phyloP scores from a whole-genome alignment of 2,329 filamentous ascomycete species.

The Talaromyces sp. region DNA sequence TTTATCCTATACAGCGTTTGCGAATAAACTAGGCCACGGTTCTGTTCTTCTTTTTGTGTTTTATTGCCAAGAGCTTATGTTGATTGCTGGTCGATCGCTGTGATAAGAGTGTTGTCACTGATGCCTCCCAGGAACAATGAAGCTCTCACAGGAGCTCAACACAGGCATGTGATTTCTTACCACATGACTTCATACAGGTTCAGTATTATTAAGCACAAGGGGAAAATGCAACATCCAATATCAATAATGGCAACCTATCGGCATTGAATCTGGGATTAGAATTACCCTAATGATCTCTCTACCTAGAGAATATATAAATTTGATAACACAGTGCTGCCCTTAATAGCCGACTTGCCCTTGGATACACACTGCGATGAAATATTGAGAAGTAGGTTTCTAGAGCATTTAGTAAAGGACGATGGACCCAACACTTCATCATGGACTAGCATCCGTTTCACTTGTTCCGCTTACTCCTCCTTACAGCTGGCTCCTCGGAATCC shows the following conservation, averaged over 20 bases:
- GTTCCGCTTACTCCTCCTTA: constrained; percentile 15
- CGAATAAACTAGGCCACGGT: not conserved
- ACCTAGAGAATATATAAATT: not conserved
- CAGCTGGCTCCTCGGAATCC: constrained; percentile 20
- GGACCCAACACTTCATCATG: not conserved
- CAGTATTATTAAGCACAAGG: no score
- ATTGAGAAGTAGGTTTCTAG: not conserved
- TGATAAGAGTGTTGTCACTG: no score
- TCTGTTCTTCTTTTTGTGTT: not conserved
- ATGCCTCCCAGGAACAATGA: no score
- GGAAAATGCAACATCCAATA: not conserved
- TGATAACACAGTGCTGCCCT: not conserved
- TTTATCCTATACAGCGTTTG: not conserved
- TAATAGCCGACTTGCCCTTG: not conserved
- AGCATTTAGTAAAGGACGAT: not conserved
- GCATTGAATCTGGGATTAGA: not conserved
- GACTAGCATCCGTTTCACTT: not conserved
- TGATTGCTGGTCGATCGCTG: no score
- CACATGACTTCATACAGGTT: no score
- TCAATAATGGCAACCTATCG: not conserved
- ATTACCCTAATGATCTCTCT: not conserved
- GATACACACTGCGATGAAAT: not conserved
- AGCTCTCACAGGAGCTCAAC: no score
- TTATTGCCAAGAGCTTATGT: not conserved
- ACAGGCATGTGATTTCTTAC: no score